A percentile compares a stretch with the other conserved stretches of the same genome.
Evolutionary conservation across 179 eudicot species (phyloP).

Genomic region (Amaranthus tricolor): DNA sequence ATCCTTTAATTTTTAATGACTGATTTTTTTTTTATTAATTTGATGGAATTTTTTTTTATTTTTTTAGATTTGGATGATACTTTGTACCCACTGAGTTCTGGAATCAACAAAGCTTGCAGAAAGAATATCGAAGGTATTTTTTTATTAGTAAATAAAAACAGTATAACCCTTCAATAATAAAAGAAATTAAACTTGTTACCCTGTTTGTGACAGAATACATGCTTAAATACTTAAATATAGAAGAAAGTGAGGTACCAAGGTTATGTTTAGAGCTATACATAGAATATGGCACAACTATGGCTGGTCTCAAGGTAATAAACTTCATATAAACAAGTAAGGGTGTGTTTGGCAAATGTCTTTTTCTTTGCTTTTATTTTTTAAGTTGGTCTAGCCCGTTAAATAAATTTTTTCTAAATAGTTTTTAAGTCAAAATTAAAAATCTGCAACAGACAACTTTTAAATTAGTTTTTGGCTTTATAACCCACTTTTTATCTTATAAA

Average conservation of each 20-base stretch:
- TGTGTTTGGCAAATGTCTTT: not conserved
- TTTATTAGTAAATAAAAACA: not conserved
- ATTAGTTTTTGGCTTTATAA: no score
- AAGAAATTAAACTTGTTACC: not conserved
- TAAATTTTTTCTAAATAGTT: no score
- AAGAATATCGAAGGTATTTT: conserved; percentile 81
- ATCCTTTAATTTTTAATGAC: no score
- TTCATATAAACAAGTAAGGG: not conserved
- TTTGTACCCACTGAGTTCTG: conserved; percentile 79
- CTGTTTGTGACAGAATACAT: conserved; percentile 52
- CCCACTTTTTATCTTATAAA: no score
- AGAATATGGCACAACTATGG: conserved; percentile 96
- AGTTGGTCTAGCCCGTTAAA: not conserved
- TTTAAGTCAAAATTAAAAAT: no score
- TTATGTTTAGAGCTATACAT: conserved; percentile 81
- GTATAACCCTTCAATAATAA: not conserved
- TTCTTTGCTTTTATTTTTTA: not conserved
- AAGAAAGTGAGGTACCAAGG: conserved; percentile 66
- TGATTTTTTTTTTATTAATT: not conserved
- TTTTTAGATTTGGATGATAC: conserved; percentile 82
- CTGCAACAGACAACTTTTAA: not conserved
- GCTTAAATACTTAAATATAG: conserved; percentile 59
- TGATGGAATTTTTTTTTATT: not conserved
- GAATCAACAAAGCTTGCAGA: conserved; percentile 86
- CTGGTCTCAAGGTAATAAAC: conserved; percentile 80